These are phyloP conservation scores for Xerocomellus chrysenteron DNA, from an alignment of 768 basidiomycete genomes.

Conservation along the genomic window DNA sequence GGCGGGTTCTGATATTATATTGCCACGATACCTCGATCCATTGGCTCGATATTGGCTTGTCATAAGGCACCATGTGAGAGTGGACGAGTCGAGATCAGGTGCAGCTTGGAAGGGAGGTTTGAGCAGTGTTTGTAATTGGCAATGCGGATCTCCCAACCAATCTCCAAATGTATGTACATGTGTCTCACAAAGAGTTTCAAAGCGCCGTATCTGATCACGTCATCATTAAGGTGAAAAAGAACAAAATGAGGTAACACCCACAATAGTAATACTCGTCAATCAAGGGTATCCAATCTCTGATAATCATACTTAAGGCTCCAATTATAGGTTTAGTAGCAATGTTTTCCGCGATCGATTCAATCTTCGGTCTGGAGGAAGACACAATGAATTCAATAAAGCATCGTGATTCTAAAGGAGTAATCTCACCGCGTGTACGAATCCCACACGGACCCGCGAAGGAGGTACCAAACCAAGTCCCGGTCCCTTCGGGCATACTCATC, in stretches of 20 bases:
- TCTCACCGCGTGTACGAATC: conserved; percentile 67
- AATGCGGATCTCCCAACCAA: background rate
- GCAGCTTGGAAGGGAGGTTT: background rate
- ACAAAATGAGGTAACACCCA: conserved; percentile 36
- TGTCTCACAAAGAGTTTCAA: conserved; percentile 25
- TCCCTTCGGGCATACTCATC: conserved; percentile 82
- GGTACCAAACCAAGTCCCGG: conserved; percentile 78
- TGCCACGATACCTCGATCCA: background rate
- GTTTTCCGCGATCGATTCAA: conserved; percentile 59
- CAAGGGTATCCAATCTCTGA: conserved; percentile 85
- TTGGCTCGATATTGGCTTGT: background rate
- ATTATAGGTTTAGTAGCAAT: conserved; percentile 60
- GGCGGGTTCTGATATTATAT: background rate
- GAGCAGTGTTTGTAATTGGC: background rate
- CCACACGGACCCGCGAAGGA: conserved; percentile 87
- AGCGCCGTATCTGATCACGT: conserved; percentile 42
- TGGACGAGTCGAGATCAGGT: background rate
- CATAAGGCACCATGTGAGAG: background rate
- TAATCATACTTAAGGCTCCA: conserved; percentile 64
- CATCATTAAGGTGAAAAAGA: background rate
- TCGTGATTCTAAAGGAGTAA: conserved; percentile 1
- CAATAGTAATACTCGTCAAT: conserved; percentile 93
- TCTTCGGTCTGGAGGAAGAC: conserved; percentile 60
- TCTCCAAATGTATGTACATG: conserved; percentile 5
- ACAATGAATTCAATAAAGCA: background rate